These are phyloP conservation scores for Lactifluus volemus DNA, from an alignment of 768 basidiomycete genomes.

Conservation along the genomic window DNA sequence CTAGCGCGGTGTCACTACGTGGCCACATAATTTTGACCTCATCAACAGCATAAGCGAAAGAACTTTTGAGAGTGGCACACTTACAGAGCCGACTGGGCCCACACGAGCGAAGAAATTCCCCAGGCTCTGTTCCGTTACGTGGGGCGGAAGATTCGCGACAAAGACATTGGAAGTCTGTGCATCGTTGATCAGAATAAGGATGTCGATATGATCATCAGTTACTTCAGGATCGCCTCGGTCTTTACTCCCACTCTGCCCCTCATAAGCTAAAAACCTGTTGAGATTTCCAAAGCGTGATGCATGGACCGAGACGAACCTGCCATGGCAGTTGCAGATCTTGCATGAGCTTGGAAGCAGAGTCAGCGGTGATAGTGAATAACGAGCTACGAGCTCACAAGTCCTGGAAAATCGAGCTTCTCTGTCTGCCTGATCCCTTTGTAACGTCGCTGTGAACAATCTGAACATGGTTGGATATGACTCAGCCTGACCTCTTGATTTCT, in stretches of 20 bases:
- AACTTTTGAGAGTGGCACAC: slow-evolving; percentile 21
- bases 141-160: slow-evolving; percentile 85
- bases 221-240: slow-evolving; percentile 86
- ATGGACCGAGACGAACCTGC: slow-evolving; percentile 49
- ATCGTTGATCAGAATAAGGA: background rate
- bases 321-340: slow-evolving; percentile 80
- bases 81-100: slow-evolving; percentile 88
- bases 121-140: slow-evolving; percentile 77
- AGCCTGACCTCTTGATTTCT: slow-evolving; percentile 79
- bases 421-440: slow-evolving; percentile 77
- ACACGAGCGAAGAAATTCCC: slow-evolving; percentile 87
- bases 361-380: background rate
- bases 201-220: background rate
- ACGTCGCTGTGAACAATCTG: background rate
- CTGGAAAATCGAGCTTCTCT: slow-evolving; percentile 79
- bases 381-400: slow-evolving; percentile 37
- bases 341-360: slow-evolving; percentile 35
- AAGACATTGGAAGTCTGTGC: slow-evolving; percentile 90
- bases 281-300: background rate
- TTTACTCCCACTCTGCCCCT: slow-evolving; percentile 83
- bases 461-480: background rate
- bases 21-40: slow-evolving; percentile 99
- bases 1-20: slow-evolving; percentile 60
- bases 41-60: background rate
- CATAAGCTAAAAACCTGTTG: slow-evolving; percentile 50